Evolutionary conservation across 2,329 filamentous ascomycete genomes (phyloP).

Genomic region (Penicillium sp.): DNA sequence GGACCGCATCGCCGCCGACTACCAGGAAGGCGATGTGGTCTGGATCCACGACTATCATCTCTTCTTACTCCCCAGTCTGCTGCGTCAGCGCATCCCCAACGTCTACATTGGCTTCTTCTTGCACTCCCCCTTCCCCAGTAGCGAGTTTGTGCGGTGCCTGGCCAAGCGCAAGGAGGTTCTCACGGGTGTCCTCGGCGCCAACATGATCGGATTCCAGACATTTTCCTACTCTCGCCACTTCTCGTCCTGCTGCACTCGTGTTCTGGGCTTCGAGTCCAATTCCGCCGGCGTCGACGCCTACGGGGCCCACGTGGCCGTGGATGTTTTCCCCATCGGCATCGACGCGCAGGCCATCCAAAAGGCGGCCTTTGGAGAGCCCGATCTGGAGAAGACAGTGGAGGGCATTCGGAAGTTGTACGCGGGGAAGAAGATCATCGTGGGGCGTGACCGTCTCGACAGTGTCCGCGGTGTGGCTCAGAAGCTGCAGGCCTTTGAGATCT

Average conservation of each 20-base stretch:
- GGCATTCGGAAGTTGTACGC: conserved; percentile 70
- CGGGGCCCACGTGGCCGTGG: conserved; percentile 80
- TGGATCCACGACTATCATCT: conserved; percentile 94
- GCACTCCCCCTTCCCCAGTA: conserved; percentile 90
- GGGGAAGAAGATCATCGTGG: conserved; percentile 93
- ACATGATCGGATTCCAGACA: conserved; percentile 91
- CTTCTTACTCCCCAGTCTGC: conserved; percentile 78
- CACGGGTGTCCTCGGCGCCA: conserved; percentile 82
- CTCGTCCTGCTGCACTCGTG: conserved; percentile 83
- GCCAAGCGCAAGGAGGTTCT: conserved; percentile 83
- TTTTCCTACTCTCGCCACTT: conserved; percentile 95
- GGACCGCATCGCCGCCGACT: conserved; percentile 77
- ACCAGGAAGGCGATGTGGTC: conserved; percentile 87
- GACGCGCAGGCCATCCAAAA: conserved; percentile 74
- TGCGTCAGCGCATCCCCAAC: conserved; percentile 77
- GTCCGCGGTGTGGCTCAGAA: conserved; percentile 94
- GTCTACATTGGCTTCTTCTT: conserved; percentile 94
- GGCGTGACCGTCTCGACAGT: conserved; percentile 86
- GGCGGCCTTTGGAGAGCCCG: conserved; percentile 64
- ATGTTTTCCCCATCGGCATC: conserved; percentile 92
- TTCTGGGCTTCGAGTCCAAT: conserved; percentile 85
- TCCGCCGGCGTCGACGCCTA: conserved; percentile 81
- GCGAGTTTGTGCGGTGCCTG: conserved; percentile 87
- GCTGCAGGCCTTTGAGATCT: conserved; percentile 86
- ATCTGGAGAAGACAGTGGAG: conserved; percentile 64